phyloP scores from a whole-genome alignment of 352 stramenopile genomes.

The Blastocystis hominis region DNA sequence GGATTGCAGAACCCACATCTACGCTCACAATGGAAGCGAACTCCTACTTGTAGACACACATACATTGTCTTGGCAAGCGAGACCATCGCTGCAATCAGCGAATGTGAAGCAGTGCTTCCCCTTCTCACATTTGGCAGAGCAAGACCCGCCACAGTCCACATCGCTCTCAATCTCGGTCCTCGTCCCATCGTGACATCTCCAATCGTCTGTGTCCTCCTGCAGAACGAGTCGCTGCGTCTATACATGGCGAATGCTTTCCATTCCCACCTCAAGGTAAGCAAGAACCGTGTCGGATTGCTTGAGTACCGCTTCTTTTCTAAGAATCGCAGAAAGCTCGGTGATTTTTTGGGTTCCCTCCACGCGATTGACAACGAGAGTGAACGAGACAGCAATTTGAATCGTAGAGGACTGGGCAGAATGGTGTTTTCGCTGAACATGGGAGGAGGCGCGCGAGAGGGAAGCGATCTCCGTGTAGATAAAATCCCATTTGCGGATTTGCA shows the following conservation, averaged over 20 bases:
- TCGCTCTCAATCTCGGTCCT: constrained; percentile 11
- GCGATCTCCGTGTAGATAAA: background rate
- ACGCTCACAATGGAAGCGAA: background rate
- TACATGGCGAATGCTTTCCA: background rate
- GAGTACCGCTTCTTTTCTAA: background rate
- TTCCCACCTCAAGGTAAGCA: background rate
- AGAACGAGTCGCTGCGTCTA: background rate
- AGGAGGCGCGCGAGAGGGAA: background rate
- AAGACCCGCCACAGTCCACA: constrained; percentile 39
- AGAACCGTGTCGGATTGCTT: background rate
- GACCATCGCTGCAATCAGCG: background rate
- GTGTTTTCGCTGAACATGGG: background rate
- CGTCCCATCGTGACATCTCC: constrained; percentile 10
- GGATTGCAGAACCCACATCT: background rate
- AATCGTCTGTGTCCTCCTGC: background rate
- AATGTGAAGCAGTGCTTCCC: background rate
- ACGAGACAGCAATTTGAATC: background rate
- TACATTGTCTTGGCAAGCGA: background rate
- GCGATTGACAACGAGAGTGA: background rate
- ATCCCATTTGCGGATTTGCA: background rate
- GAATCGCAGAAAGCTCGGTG: background rate
- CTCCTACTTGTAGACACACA: background rate
- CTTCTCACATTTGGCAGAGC: background rate
- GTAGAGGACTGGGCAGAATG: background rate
- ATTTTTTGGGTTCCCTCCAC: background rate